Conservation (phyloP, 2,329 filamentous ascomycete genomes). For the Waltergamsia citrina region DNA sequence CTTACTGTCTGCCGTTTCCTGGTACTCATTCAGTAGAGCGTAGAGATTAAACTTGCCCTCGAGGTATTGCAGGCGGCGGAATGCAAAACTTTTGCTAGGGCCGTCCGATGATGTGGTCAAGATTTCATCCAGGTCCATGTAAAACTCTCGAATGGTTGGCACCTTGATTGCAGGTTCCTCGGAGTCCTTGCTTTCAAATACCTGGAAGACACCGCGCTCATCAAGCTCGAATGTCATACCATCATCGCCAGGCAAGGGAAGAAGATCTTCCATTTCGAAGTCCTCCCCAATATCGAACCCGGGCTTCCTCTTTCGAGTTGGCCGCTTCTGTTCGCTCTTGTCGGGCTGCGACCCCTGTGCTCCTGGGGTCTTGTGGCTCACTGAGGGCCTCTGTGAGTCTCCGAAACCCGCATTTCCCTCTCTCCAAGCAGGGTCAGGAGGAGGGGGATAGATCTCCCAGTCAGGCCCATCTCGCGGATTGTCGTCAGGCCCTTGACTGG, state of each 20-base stretch:
- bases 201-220: constrained; percentile 80
- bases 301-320: constrained; percentile 63
- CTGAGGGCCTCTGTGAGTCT: too few species aligned
- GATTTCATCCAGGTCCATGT: constrained; percentile 85
- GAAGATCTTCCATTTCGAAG: constrained; percentile 70
- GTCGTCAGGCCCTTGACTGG: constrained; percentile 70
- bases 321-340: constrained; percentile 26
- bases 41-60: constrained; percentile 98
- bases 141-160: constrained; percentile 91
- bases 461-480: constrained; percentile 78
- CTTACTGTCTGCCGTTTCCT: constrained; percentile 96
- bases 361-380: too few species aligned
- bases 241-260: constrained; percentile 62
- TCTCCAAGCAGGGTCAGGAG: constrained; percentile 81
- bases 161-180: constrained; percentile 66
- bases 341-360: too few species aligned
- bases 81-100: constrained; percentile 94
- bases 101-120: constrained; percentile 88
- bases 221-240: constrained; percentile 74
- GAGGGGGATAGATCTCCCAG: constrained; percentile 87
- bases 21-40: constrained; percentile 86
- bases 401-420: constrained; percentile 5
- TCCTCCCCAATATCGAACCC: constrained; percentile 88
- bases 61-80: constrained; percentile 85
- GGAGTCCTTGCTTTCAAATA: constrained; percentile 63